Evolutionary conservation across 805 yeast species (phyloP).

Genomic region (Candida boleticola): DNA sequence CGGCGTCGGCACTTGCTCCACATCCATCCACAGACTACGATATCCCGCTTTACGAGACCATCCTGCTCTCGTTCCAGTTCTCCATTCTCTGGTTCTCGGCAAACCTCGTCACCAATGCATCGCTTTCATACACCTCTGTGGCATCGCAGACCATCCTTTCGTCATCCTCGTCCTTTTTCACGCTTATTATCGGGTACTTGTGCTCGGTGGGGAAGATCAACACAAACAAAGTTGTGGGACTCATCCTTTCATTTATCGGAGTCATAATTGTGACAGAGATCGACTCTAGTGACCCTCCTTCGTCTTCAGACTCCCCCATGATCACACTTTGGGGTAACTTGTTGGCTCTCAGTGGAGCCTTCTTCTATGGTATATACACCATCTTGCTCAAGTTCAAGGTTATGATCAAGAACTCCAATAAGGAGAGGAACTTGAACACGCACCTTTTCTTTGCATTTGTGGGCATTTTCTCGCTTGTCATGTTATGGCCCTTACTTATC

Average conservation of each 20-base stretch:
- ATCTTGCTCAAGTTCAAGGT: slow-evolving; percentile 75
- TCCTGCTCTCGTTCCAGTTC: slow-evolving; percentile 73
- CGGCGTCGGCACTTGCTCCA: not conserved
- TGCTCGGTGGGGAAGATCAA: slow-evolving; percentile 71
- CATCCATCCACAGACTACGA: slow-evolving; percentile 8
- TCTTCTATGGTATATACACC: slow-evolving; percentile 89
- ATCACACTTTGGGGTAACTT: slow-evolving; percentile 63
- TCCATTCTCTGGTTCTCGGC: slow-evolving; percentile 89
- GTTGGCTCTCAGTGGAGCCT: slow-evolving; percentile 79
- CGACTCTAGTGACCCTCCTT: slow-evolving; percentile 44
- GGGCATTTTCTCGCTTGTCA: slow-evolving; percentile 73
- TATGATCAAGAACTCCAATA: slow-evolving; percentile 37
- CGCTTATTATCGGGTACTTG: slow-evolving; percentile 75
- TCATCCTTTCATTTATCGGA: slow-evolving; percentile 72
- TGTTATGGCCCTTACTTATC: slow-evolving; percentile 80
- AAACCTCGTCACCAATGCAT: slow-evolving; percentile 84
- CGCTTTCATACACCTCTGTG: slow-evolving; percentile 84
- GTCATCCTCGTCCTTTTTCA: slow-evolving; percentile 91
- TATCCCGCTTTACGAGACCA: slow-evolving; percentile 59
- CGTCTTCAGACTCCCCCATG: slow-evolving; percentile 16
- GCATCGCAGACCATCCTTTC: slow-evolving; percentile 92
- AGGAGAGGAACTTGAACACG: slow-evolving; percentile 77
- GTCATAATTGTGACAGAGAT: slow-evolving; percentile 74
- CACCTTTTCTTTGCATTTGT: slow-evolving; percentile 92
- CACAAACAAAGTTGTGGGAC: slow-evolving; percentile 62